Conservation (phyloP, 1,284 basidiomycete genomes). For the Meripilus lineatus region DNA sequence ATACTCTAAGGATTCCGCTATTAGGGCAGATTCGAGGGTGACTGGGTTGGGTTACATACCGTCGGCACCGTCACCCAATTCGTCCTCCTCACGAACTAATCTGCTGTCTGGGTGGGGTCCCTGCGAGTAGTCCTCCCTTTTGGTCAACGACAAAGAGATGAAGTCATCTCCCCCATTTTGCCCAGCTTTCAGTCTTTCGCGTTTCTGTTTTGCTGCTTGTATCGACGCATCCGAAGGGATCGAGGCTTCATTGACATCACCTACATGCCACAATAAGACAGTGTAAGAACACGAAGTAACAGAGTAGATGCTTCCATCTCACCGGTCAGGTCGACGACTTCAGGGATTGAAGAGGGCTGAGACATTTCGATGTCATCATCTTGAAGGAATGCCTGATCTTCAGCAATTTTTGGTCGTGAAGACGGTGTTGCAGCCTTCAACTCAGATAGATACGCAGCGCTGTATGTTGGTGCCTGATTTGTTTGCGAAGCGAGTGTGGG, state of each 20-base stretch:
- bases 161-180: slow-evolving; percentile 57
- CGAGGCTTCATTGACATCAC: slow-evolving; percentile 30
- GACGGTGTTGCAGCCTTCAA: slow-evolving; percentile 79
- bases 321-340: slow-evolving; percentile 35
- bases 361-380: slow-evolving; percentile 54
- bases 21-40: slow-evolving; percentile 4
- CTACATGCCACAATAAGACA: slow-evolving; percentile 9
- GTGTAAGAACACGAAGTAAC: not conserved
- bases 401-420: slow-evolving; percentile 40
- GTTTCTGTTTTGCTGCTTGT: slow-evolving; percentile 72
- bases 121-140: slow-evolving; percentile 43
- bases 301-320: too few relatives aligned
- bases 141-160: slow-evolving; percentile 75
- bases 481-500: slow-evolving; percentile 44
- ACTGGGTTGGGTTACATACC: slow-evolving; percentile 37
- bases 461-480: slow-evolving; percentile 57
- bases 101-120: slow-evolving; percentile 91
- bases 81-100: slow-evolving; percentile 84
- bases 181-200: slow-evolving; percentile 53
- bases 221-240: slow-evolving; percentile 81
- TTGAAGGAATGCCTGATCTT: slow-evolving; percentile 28
- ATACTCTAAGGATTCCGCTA: slow-evolving; percentile 50
- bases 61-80: slow-evolving; percentile 89
- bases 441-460: slow-evolving; percentile 73
- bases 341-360: slow-evolving; percentile 23